These are phyloP conservation scores for Xylaria palmicola DNA, from an alignment of 495 filamentous ascomycete species.

Conservation along the genomic window DNA sequence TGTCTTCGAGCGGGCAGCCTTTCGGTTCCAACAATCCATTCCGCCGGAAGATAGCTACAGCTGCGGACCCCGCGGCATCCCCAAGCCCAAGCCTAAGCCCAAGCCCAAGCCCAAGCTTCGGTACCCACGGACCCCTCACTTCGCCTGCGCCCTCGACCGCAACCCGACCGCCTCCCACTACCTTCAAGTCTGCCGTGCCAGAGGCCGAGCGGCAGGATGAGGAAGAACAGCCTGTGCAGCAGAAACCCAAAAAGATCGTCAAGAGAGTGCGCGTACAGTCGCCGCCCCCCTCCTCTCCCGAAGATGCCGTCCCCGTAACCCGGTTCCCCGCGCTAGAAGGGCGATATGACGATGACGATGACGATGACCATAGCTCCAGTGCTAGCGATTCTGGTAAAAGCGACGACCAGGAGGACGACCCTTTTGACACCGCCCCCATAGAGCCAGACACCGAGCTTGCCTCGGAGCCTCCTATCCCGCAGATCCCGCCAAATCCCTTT, in stretches of 20 bases:
- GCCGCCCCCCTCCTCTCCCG: constrained; percentile 52
- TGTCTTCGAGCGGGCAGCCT: constrained; percentile 24
- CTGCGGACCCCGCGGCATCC: constrained; percentile 13
- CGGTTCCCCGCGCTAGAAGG: constrained; percentile 31
- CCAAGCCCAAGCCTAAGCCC: constrained; percentile 5
- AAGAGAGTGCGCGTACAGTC: constrained; percentile 59
- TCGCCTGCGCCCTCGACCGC: constrained; percentile 12
- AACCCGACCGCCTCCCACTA: constrained; percentile 24
- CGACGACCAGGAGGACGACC: constrained; percentile 21
- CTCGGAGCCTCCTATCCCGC: constrained; percentile 2
- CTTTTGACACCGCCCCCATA: constrained; percentile 22
- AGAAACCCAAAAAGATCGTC: constrained; percentile 47
- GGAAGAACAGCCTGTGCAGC: constrained; percentile 30
- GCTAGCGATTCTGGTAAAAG: constrained; percentile 25
- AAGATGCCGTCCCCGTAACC: constrained; percentile 29
- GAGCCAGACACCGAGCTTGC: constrained; percentile 8
- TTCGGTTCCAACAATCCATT: constrained; percentile 51
- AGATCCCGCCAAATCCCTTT: constrained; percentile 51
- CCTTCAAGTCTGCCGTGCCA: constrained; percentile 27
- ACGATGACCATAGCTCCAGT: constrained; percentile 25
- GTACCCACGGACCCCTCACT: constrained; percentile 19
- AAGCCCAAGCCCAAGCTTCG: constrained; percentile 7
- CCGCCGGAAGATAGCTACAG: constrained; percentile 35
- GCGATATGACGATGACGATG: constrained; percentile 20
- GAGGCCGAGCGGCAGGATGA: constrained; percentile 17